Conservation (phyloP, 2,329 filamentous ascomycete species). For the Pestalotiopsis sp. region DNA sequence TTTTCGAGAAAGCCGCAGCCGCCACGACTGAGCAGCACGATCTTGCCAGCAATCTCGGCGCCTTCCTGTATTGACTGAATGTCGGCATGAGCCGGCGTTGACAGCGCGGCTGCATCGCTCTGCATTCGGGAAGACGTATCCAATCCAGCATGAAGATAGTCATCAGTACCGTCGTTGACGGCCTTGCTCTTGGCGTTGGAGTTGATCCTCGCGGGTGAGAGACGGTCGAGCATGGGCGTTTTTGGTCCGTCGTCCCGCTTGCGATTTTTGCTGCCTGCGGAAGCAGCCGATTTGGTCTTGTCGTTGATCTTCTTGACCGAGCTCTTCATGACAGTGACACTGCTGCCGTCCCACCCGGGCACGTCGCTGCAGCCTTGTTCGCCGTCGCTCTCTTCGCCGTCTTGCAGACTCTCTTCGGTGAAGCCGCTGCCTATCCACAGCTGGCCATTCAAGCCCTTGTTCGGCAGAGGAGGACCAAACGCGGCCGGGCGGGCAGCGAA, state of each 20-base stretch:
- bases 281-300: slow-evolving; percentile 26
- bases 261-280: slow-evolving; percentile 32
- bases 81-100: slow-evolving; percentile 68
- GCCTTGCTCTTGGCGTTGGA: slow-evolving; percentile 29
- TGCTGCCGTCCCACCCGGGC: slow-evolving; percentile 76
- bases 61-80: slow-evolving; percentile 90
- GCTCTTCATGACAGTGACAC: slow-evolving; percentile 44
- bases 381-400: slow-evolving; percentile 67
- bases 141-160: slow-evolving; percentile 68
- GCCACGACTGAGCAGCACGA: slow-evolving; percentile 87
- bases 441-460: slow-evolving; percentile 79
- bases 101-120: slow-evolving; percentile 33
- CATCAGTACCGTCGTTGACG: slow-evolving; percentile 77
- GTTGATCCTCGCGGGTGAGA: slow-evolving; percentile 22
- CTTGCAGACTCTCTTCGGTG: slow-evolving; percentile 70
- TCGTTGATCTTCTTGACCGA: slow-evolving; percentile 34
- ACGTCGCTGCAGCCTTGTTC: slow-evolving; percentile 96
- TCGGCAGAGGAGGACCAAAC: slow-evolving; percentile 79
- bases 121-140: slow-evolving; percentile 30
- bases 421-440: slow-evolving; percentile 95
- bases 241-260: slow-evolving; percentile 35
- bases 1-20: slow-evolving; percentile 97
- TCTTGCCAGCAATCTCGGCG: slow-evolving; percentile 89
- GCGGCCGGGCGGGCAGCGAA: slow-evolving; percentile 92
- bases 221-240: slow-evolving; percentile 30